Evolutionary conservation across 352 stramenopile genomes (phyloP), one percentile per base, ranked within the genome.

Genomic region (Phytophthora pini): DNA sequence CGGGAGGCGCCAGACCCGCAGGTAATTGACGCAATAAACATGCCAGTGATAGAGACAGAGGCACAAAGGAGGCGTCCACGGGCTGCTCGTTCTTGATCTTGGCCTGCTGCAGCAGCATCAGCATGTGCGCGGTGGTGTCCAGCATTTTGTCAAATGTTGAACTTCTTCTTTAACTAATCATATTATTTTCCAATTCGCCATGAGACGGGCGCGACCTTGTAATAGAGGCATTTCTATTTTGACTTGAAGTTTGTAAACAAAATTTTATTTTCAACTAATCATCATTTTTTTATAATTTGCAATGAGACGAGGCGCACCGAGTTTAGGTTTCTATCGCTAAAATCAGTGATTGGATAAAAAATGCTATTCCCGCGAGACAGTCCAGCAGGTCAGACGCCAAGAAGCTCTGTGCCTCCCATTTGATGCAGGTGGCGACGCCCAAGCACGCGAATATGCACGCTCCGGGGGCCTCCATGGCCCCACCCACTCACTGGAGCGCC

Each of bases 11-110:
- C 11, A 89, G 38, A 3, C 75, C 74, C 2, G 63, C 44, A 2
- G 81, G 81, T n/a, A 82, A 67, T 31, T 87, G 79, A 0, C 70
- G 75, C 47, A 82, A 36, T 12, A 90, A 27, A 61, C 82, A 85
- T 20, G 79, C 67, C 31, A 87, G 29, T 0, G 70, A 65, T 22
- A 90, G 59, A n/a, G 77, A 80, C 5, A 88, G 41, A 34, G 77
- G 79, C 45, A 90, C 51, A 63, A 90, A 90, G 2, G 79, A 86
- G 0, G 10, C 58, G 39, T 88, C 81, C 3, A n/a, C 34, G 0
- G 81, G 79, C 0, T 26, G 51, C 54, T 84, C 74, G 12, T 71
- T 46, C 57, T 82, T 83, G 56, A 77, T 68, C 36, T 71, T 70
- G 31, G 72, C 81, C 27, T 87, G 79, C 54, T 82, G 69, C 46